These are phyloP conservation scores for Tylopilus balloui DNA, from an alignment of 768 basidiomycete genomes.

Conservation along the genomic window DNA sequence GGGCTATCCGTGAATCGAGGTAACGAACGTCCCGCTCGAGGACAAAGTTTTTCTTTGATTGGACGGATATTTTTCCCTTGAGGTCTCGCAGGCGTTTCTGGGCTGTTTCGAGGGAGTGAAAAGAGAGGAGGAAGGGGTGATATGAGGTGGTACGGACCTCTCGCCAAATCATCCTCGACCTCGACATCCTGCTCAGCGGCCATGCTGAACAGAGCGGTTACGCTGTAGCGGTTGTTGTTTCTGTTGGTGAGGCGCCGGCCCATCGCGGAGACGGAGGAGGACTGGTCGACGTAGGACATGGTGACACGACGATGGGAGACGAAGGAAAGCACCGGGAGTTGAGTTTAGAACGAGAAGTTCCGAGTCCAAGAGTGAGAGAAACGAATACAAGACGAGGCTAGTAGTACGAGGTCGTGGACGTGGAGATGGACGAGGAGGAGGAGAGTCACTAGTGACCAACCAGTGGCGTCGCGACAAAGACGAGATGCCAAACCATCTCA, in stretches of 20 bases:
- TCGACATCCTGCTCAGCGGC: conserved; percentile 98
- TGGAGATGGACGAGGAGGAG: not conserved
- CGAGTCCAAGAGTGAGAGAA: not conserved
- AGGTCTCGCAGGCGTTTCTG: conserved; percentile 96
- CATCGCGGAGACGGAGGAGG: conserved; percentile 59
- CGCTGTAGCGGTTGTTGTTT: conserved; percentile 94
- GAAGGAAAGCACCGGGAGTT: not conserved
- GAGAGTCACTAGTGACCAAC: conserved; percentile 8
- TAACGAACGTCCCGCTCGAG: conserved; percentile 98
- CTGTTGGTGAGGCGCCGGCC: conserved; percentile 79
- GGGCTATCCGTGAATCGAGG: conserved; percentile 93
- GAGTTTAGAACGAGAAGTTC: conserved; percentile 9
- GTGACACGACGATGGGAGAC: conserved; percentile 1
- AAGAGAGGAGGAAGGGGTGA: not conserved
- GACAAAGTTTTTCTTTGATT: conserved; percentile 99
- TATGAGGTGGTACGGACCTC: conserved; percentile 52
- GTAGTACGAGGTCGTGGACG: no score
- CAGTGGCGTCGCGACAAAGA: conserved; percentile 13
- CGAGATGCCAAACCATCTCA: conserved; percentile 72
- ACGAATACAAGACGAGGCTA: not conserved
- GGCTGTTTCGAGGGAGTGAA: conserved; percentile 44
- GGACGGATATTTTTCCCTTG: conserved; percentile 94
- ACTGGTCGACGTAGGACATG: conserved; percentile 62
- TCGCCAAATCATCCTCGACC: conserved; percentile 92
- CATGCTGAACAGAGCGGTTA: conserved; percentile 94